A percentile compares a stretch with the other conserved stretches of the same genome.
Evolutionary conservation across 257 asterid genomes (phyloP).

Genomic region (Capsicum baccatum): DNA sequence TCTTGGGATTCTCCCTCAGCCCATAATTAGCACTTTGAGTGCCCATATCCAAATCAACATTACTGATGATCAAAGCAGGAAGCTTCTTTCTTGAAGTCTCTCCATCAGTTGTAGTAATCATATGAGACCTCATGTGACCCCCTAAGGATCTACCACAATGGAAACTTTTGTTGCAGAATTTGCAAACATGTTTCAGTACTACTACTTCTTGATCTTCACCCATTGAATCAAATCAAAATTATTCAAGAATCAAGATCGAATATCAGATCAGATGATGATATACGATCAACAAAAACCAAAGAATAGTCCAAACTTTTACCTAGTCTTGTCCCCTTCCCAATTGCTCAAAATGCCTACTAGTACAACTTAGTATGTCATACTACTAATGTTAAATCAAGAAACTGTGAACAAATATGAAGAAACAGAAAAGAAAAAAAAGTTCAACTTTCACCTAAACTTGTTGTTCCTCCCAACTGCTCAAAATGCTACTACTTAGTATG

Average conservation of each 20-base stretch:
- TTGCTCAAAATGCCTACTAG: background rate
- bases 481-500: background rate
- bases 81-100: slow-evolving; percentile 33
- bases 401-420: background rate
- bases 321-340: background rate
- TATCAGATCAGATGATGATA: slow-evolving; percentile 31
- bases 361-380: background rate
- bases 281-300: background rate
- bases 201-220: slow-evolving; percentile 46
- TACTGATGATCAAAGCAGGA: background rate
- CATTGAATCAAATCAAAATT: slow-evolving; percentile 19
- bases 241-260: slow-evolving; percentile 21
- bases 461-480: background rate
- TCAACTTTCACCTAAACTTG: slow-evolving; percentile 12
- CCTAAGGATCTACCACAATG: slow-evolving; percentile 72
- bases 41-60: slow-evolving; percentile 1
- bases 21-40: slow-evolving; percentile 21
- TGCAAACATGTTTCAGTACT: slow-evolving; percentile 55
- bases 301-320: background rate
- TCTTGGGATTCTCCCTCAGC: slow-evolving; percentile 47
- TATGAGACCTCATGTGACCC: slow-evolving; percentile 89
- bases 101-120: slow-evolving; percentile 52
- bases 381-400: slow-evolving; percentile 26
- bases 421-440: background rate
- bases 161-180: slow-evolving; percentile 67